These are phyloP conservation scores for Lanzia echinophila DNA, from an alignment of 2,329 filamentous ascomycete species.

Conservation along the genomic window DNA sequence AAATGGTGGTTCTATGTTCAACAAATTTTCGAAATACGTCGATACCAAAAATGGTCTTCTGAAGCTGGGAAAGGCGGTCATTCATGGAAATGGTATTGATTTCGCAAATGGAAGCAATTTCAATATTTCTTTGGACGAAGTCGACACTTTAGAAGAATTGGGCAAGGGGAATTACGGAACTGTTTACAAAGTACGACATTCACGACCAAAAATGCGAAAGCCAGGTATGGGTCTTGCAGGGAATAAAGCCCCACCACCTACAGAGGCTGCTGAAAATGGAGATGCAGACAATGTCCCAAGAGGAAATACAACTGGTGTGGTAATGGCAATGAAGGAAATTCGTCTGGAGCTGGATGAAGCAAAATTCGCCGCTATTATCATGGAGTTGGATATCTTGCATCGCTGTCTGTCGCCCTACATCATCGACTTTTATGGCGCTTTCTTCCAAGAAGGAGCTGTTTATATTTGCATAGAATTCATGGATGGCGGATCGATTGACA, in stretches of 20 bases:
- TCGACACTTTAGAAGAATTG: constrained; percentile 85
- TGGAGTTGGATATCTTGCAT: constrained; percentile 94
- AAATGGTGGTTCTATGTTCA: constrained; percentile 43
- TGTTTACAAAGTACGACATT: constrained; percentile 91
- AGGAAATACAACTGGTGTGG: constrained; percentile 52
- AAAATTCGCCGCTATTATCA: constrained; percentile 95
- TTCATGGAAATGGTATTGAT: constrained; percentile 84
- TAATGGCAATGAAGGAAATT: constrained; percentile 99
- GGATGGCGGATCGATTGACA: constrained; percentile 97
- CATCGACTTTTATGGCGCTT: constrained; percentile 97
- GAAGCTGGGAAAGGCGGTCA: constrained; percentile 86
- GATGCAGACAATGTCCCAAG: constrained; percentile 28
- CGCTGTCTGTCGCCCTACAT: constrained; percentile 93
- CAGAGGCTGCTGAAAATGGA: constrained; percentile 30
- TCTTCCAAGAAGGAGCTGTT: constrained; percentile 97
- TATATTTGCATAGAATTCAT: constrained; percentile 99
- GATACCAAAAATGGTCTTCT: constrained; percentile 79
- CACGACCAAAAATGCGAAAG: constrained; percentile 53
- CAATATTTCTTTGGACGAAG: constrained; percentile 90
- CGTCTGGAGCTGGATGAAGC: constrained; percentile 90
- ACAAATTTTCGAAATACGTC: constrained; percentile 73
- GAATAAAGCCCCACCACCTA: constrained; percentile 32
- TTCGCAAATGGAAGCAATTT: constrained; percentile 88
- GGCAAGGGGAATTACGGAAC: constrained; percentile 98
- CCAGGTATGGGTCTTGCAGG: constrained; percentile 53